Evolutionary conservation across 2,329 filamentous ascomycete species (phyloP).

Genomic region (Trichoderma asperellum): DNA sequence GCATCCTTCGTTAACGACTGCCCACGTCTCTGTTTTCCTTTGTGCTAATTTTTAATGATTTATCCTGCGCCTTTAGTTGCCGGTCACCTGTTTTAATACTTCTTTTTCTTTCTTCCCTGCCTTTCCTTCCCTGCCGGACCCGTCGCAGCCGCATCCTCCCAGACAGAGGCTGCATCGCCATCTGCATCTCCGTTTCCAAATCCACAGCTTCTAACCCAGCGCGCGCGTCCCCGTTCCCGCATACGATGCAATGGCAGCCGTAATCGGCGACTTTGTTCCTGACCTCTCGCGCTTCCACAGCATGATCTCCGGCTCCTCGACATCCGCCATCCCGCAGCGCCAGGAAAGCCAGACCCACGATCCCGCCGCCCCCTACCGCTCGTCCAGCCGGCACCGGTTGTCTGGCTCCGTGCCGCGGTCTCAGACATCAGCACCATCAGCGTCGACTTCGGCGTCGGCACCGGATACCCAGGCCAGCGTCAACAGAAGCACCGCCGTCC

Average conservation of each 20-base stretch:
- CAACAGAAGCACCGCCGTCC: constrained; percentile 29
- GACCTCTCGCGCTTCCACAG: constrained; percentile 72
- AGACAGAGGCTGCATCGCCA: background rate
- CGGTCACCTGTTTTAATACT: constrained; percentile 15
- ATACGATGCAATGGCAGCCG: constrained; percentile 62
- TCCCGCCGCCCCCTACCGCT: constrained; percentile 27
- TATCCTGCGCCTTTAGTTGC: constrained; percentile 27
- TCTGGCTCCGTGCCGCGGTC: constrained; percentile 30
- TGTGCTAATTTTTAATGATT: constrained; percentile 29
- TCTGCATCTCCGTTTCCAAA: background rate
- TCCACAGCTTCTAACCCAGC: background rate
- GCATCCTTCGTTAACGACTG: constrained; percentile 21
- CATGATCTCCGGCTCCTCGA: constrained; percentile 62
- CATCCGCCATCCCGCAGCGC: constrained; percentile 32
- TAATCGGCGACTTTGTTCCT: constrained; percentile 73
- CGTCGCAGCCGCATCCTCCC: constrained; percentile 19
- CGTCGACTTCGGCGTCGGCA: background rate
- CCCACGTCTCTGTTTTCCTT: constrained; percentile 13
- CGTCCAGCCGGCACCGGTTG: constrained; percentile 24
- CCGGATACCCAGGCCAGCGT: background rate
- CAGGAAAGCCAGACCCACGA: constrained; percentile 46
- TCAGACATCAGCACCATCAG: constrained; percentile 25
- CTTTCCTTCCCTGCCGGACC: constrained; percentile 9
- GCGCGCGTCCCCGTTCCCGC: background rate
- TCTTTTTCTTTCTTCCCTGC: background rate